Evolutionary conservation across 2,329 filamentous ascomycete species (phyloP), one percentile per base, ranked within the genome.

Genomic region (Tolypocladium nubicola): DNA sequence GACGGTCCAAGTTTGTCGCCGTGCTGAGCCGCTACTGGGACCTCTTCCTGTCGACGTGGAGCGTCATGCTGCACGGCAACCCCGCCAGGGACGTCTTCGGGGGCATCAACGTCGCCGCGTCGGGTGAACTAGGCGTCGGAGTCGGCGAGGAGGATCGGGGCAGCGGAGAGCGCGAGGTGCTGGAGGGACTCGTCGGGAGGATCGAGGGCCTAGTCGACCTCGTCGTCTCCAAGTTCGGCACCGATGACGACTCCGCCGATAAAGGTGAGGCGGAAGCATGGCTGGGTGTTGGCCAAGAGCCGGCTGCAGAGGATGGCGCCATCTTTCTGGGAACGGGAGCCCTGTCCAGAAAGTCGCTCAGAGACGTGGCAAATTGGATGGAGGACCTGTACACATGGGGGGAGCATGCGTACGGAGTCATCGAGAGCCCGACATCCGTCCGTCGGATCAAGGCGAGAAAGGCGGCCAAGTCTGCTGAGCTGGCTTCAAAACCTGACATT

Each of bases 111-210:
- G 79, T 99, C 38, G 90, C 92, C 14, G 89, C 88, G 8, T 91
- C 90, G 39, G 93, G 94, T 21, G 93, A 97, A 73, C 81, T 97
- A 33, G 94, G 94, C 19, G 83, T 97, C 52, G 94, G 94, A 0
- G 94, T 97, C 1, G 94, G 94, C 21, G 94, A 97, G 70, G 94
- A 97, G 74, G 90, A 97, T 57, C 87, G 91, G 70, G 93, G 93
- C 5, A 97, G 93, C 68, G 91, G 91, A 38, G 93, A 97, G 74
- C 81, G 93, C 65, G 93, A 95, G 65, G 93, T 97, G 0, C 76
- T 99, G 1, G 93, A 97, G 70, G 90, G 90, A n/a, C 84, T 96
- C 60, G 84, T 90, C 1, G 80, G 79, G 11, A 80, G 89, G 57
- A 89, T 90, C 30, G 87, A 94, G 55, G 94, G 94, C 1, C 78